phyloP scores from a whole-genome alignment of 371 early-diverging fungal genomes.

The Mucor plumbeus region DNA sequence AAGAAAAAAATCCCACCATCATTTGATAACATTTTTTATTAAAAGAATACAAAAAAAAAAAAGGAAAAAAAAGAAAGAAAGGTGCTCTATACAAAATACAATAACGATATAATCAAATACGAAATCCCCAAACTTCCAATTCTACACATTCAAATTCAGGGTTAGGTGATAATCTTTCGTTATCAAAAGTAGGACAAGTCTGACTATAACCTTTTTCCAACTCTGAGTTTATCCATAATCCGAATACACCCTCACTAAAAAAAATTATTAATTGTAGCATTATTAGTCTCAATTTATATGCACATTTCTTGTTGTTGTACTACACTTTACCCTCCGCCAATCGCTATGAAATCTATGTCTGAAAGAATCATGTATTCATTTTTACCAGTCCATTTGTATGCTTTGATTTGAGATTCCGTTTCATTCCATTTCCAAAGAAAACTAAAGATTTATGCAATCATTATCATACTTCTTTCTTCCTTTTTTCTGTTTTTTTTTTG shows the following conservation, averaged over 20 bases:
- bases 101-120: slow-evolving; percentile 4
- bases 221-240: slow-evolving; percentile 89
- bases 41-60: not conserved
- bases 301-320: not conserved
- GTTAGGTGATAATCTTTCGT: slow-evolving; percentile 65
- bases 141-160: slow-evolving; percentile 38
- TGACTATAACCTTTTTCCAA: slow-evolving; percentile 86
- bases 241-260: slow-evolving; percentile 81
- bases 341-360: slow-evolving; percentile 82
- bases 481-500: slow-evolving; percentile 10
- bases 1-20: not conserved
- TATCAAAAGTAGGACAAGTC: slow-evolving; percentile 86
- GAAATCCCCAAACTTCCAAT: slow-evolving; percentile 34
- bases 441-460: slow-evolving; percentile 20
- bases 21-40: not conserved
- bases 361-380: slow-evolving; percentile 90
- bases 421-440: slow-evolving; percentile 45
- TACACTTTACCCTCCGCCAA: slow-evolving; percentile 85
- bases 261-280: not conserved
- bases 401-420: slow-evolving; percentile 46
- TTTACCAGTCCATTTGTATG: slow-evolving; percentile 83
- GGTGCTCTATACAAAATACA: not conserved
- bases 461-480: not conserved
- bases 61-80: too few species aligned
- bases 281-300: not conserved